Evolutionary conservation across 164 flowering plant species (phyloP).

Genomic region (Malania oleifera): DNA sequence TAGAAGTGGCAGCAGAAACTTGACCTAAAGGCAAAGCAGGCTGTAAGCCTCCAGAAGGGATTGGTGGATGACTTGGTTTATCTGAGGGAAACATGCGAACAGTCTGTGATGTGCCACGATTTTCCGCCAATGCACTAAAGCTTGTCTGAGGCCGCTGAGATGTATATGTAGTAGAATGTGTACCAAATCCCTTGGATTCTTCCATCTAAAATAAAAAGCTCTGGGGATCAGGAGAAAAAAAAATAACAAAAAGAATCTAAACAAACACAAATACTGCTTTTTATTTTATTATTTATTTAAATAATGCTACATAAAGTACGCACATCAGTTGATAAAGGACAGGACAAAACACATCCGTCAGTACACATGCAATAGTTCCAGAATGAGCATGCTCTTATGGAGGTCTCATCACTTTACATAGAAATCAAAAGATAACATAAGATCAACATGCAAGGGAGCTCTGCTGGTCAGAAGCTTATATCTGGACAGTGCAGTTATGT

Average conservation of each 20-base stretch:
- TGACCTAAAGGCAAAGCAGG: slow-evolving; percentile 32
- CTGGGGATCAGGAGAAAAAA: slow-evolving; percentile 7
- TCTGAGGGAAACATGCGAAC: slow-evolving; percentile 33
- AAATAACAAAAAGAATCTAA: neutral
- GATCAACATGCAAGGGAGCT: no score
- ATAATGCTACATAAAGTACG: no score
- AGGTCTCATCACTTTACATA: no score
- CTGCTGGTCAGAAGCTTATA: no score
- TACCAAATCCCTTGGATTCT: slow-evolving; percentile 52
- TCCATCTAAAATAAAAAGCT: slow-evolving; percentile 49
- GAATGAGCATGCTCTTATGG: no score
- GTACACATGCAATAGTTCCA: neutral
- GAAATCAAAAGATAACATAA: no score
- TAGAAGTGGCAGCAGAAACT: slow-evolving; percentile 33
- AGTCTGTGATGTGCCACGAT: slow-evolving; percentile 28
- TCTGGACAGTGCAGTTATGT: no score
- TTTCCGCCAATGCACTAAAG: slow-evolving; percentile 32
- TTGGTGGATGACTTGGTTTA: slow-evolving; percentile 27
- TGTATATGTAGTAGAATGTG: slow-evolving; percentile 36
- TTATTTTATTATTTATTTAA: no score
- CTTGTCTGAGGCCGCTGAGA: slow-evolving; percentile 40
- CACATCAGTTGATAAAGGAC: no score
- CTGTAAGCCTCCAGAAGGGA: slow-evolving; percentile 33
- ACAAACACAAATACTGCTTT: no score
- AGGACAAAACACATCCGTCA: neutral